These are phyloP conservation scores for Sporothrix brunneoviolacea DNA, from an alignment of 2,329 filamentous ascomycete species.

Conservation along the genomic window DNA sequence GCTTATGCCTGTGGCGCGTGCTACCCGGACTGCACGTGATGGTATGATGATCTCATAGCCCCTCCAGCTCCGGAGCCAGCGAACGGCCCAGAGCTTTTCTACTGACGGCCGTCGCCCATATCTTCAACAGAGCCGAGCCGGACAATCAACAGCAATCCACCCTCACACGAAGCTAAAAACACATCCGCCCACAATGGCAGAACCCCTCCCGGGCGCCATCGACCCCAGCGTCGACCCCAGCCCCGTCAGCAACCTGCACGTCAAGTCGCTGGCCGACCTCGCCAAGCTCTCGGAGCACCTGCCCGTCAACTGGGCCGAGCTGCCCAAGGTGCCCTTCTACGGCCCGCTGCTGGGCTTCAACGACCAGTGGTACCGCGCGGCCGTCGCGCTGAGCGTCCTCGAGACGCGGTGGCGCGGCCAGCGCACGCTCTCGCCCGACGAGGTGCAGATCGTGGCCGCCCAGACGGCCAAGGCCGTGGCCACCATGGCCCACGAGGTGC, in stretches of 20 bases:
- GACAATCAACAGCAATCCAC: too few relatives aligned
- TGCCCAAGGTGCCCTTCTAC: slow-evolving; percentile 16
- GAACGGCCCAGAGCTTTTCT: background rate
- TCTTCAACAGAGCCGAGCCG: too few relatives aligned
- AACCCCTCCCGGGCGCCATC: background rate
- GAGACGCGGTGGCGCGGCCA: slow-evolving; percentile 13
- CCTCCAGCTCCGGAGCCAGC: background rate
- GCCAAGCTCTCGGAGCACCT: slow-evolving; percentile 11
- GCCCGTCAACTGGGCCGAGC: slow-evolving; percentile 15
- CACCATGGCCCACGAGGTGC: slow-evolving; percentile 13
- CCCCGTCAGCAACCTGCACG: slow-evolving; percentile 9
- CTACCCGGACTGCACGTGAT: background rate
- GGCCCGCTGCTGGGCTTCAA: slow-evolving; percentile 11
- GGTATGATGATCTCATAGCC: slow-evolving; percentile 5
- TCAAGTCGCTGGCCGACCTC: slow-evolving; percentile 12
- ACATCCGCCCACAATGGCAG: background rate
- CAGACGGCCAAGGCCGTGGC: slow-evolving; percentile 14
- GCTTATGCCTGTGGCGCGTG: slow-evolving; percentile 1
- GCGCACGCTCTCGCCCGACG: slow-evolving; percentile 16
- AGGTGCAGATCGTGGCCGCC: slow-evolving; percentile 17
- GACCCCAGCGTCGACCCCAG: slow-evolving; percentile 3
- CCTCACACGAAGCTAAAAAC: background rate
- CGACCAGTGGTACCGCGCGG: slow-evolving; percentile 14
- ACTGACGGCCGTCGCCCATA: background rate
- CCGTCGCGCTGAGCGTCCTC: slow-evolving; percentile 14